These are phyloP conservation scores for Calophaca sinica DNA, from an alignment of 306 rosid species.

Conservation along the genomic window DNA sequence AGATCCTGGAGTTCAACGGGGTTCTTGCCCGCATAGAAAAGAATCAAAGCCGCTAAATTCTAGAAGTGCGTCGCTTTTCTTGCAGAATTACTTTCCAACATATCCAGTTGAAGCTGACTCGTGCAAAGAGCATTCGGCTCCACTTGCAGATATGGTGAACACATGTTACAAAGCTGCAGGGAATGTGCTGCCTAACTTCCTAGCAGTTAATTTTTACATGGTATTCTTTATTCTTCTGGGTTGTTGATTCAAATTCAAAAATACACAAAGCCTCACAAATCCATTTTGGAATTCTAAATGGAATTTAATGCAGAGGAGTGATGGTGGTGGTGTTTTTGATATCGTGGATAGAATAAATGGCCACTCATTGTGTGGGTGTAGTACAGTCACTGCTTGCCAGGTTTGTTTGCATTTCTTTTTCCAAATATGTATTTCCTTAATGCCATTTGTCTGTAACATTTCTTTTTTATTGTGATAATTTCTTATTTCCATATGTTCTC, in stretches of 20 bases:
- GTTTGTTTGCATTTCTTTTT: constrained; percentile 58
- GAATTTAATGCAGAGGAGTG: constrained; percentile 82
- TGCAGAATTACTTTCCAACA: constrained; percentile 88
- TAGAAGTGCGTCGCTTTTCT: constrained; percentile 74
- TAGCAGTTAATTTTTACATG: constrained; percentile 97
- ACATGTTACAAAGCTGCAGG: constrained; percentile 95
- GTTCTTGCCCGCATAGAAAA: constrained; percentile 80
- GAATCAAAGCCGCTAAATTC: constrained; percentile 81
- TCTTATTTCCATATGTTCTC: constrained; percentile 12
- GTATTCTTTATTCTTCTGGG: constrained; percentile 52
- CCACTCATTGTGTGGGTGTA: constrained; percentile 79
- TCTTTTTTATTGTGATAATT: constrained; percentile 23
- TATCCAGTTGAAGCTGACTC: constrained; percentile 88
- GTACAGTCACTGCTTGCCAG: constrained; percentile 83
- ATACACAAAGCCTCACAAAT: constrained; percentile 15
- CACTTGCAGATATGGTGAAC: constrained; percentile 78
- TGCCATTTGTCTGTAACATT: constrained; percentile 41
- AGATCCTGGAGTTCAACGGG: constrained; percentile 82
- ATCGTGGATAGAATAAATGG: constrained; percentile 83
- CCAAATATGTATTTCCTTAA: constrained; percentile 16
- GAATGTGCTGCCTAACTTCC: constrained; percentile 73
- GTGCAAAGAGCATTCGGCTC: constrained; percentile 91
- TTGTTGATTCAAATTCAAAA: constrained; percentile 18
- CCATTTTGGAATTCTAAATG: constrained; percentile 44
- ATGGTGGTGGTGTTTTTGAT: constrained; percentile 94